Percentiles rank a stretch among this genome's conserved stretches.
Evolutionary conservation across 192 early-diverging fungal genomes (phyloP).

Genomic region (Cladochytrium replicatum): DNA sequence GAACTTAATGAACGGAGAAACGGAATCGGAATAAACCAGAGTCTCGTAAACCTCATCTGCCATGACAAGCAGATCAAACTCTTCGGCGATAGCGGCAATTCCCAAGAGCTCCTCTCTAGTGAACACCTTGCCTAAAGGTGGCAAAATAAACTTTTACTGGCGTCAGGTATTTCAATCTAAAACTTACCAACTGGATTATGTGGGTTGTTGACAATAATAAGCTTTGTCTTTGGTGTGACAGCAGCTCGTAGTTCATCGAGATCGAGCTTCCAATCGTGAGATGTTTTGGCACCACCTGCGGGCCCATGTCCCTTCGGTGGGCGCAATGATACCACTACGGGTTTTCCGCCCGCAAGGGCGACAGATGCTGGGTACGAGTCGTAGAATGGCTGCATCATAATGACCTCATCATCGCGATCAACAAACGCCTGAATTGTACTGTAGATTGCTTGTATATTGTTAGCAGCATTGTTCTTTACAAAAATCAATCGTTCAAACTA

Average conservation of each 20-base stretch:
- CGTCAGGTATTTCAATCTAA: constrained; percentile 6
- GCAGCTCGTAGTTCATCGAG: constrained; percentile 64
- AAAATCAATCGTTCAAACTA: constrained; percentile 8
- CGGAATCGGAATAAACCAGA: constrained; percentile 63
- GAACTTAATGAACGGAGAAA: constrained; percentile 39
- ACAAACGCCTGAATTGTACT: constrained; percentile 60
- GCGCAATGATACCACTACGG: constrained; percentile 75
- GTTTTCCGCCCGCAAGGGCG: constrained; percentile 75
- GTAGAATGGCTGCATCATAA: constrained; percentile 93
- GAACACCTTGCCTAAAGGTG: constrained; percentile 69
- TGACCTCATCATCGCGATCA: constrained; percentile 74
- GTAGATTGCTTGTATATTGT: constrained; percentile 49
- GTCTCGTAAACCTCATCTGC: constrained; percentile 93
- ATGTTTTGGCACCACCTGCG: constrained; percentile 34
- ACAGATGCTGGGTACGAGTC: constrained; percentile 75
- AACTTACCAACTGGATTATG: constrained; percentile 69
- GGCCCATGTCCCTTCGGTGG: constrained; percentile 38
- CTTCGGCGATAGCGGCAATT: constrained; percentile 63
- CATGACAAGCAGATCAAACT: constrained; percentile 79
- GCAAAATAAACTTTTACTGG: not conserved
- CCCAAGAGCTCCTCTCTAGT: constrained; percentile 58
- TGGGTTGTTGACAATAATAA: constrained; percentile 90
- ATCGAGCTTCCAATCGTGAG: constrained; percentile 82
- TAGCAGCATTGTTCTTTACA: constrained; percentile 6
- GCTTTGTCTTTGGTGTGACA: constrained; percentile 67